phyloP scores from a whole-genome alignment of 495 filamentous ascomycete genomes.

The Annulohypoxylon stygium region DNA sequence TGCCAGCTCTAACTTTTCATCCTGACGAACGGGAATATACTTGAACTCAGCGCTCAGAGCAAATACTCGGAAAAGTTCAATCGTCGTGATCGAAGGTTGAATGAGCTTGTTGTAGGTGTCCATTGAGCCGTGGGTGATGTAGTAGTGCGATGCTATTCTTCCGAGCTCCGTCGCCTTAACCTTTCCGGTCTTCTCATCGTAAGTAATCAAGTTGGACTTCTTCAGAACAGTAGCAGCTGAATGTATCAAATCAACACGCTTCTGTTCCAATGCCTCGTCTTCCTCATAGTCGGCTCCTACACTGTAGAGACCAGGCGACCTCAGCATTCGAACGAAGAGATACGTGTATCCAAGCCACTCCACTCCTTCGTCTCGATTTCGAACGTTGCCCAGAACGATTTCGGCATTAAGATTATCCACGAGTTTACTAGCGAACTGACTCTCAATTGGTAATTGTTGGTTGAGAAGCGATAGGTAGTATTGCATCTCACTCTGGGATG shows the following conservation, averaged over 20 bases:
- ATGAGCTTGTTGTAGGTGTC: constrained; percentile 95
- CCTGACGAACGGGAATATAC: constrained; percentile 96
- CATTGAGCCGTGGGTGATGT: constrained; percentile 97
- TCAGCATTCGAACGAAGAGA: constrained; percentile 96
- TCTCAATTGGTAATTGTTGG: constrained; percentile 97
- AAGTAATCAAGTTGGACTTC: constrained; percentile 88
- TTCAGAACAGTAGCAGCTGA: constrained; percentile 91
- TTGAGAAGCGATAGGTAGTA: constrained; percentile 98
- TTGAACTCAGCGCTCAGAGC: constrained; percentile 98
- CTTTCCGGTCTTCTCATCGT: constrained; percentile 92
- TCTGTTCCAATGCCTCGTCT: constrained; percentile 92
- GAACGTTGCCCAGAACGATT: constrained; percentile 94
- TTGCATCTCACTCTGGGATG: constrained; percentile 91
- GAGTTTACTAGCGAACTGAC: constrained; percentile 91
- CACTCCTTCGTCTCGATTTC: constrained; percentile 92
- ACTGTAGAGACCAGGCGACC: constrained; percentile 94
- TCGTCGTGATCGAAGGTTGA: constrained; percentile 88
- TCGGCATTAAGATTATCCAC: constrained; percentile 98
- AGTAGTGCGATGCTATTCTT: constrained; percentile 96
- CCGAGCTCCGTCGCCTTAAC: constrained; percentile 94
- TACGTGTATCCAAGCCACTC: constrained; percentile 99
- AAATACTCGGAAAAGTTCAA: constrained; percentile 98
- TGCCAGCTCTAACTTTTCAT: constrained; percentile 95
- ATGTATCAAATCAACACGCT: constrained; percentile 95
- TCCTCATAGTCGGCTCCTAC: constrained; percentile 96